Conservation (phyloP, 805 yeast species). For the Teunomyces barrocoloradensis region DNA sequence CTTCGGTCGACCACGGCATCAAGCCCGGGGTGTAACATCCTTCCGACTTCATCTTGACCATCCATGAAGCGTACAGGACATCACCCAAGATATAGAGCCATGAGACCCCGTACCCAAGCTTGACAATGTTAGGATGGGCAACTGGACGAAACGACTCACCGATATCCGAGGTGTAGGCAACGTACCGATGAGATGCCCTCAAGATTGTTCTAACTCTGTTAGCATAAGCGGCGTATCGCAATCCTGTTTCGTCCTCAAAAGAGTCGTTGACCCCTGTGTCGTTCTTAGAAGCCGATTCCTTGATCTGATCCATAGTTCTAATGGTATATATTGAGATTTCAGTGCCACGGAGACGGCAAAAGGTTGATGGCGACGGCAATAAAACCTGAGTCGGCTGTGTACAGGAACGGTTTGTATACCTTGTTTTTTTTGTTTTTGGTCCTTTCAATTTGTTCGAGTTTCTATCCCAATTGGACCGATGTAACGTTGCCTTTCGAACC, state of each 20-base stretch:
- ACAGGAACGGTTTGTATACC: neutral
- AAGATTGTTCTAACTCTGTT: constrained; percentile 69
- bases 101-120: constrained; percentile 65
- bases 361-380: neutral
- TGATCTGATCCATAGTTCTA: constrained; percentile 4
- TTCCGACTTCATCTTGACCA: constrained; percentile 60
- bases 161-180: constrained; percentile 82
- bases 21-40: constrained; percentile 61
- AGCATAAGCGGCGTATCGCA: constrained; percentile 83
- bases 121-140: constrained; percentile 67
- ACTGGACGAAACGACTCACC: constrained; percentile 87
- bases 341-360: neutral
- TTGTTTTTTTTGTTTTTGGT: too few relatives aligned
- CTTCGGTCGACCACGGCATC: constrained; percentile 63
- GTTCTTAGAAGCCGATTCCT: constrained; percentile 10
- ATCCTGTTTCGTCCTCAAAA: constrained; percentile 16
- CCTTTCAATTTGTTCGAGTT: too few relatives aligned
- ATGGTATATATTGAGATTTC: neutral
- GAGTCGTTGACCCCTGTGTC: constrained; percentile 14
- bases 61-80: constrained; percentile 72
- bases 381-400: neutral
- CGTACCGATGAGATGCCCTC: constrained; percentile 72
- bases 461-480: too few relatives aligned
- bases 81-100: constrained; percentile 78
- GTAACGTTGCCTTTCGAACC: too few relatives aligned